A percentile compares a stretch with the other conserved stretches of the same genome.
Evolutionary conservation across 306 rosid species (phyloP).

Genomic region (Trichosanthes truncata): DNA sequence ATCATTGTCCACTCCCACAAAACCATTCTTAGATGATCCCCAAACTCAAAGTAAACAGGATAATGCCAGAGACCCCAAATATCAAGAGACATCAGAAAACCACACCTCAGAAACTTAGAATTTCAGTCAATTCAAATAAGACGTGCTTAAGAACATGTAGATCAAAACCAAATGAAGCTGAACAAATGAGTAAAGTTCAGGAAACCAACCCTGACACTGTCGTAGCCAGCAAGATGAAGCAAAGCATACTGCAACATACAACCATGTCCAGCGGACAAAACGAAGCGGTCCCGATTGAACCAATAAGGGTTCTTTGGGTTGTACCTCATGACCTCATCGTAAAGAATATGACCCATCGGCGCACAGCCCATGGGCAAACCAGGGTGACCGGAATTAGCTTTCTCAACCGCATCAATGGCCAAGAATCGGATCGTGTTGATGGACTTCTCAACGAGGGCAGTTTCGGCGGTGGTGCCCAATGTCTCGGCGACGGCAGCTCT

Average conservation of each 20-base stretch:
- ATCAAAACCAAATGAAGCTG: constrained; percentile 1
- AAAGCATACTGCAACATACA: constrained; percentile 95
- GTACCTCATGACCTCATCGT: constrained; percentile 78
- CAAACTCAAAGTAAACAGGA: not conserved
- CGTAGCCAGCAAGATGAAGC: constrained; percentile 92
- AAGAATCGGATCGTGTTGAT: constrained; percentile 86
- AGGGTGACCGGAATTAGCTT: constrained; percentile 94
- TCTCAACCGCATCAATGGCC: constrained; percentile 79
- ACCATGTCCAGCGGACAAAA: constrained; percentile 90
- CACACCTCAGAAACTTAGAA: not conserved
- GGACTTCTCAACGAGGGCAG: constrained; percentile 63
- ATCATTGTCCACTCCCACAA: not conserved
- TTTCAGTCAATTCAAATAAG: not conserved
- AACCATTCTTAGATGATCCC: not conserved
- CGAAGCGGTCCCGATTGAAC: constrained; percentile 97
- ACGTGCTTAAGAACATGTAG: not conserved
- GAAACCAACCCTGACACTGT: constrained; percentile 58
- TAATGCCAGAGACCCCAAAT: not conserved
- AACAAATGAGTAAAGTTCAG: not conserved
- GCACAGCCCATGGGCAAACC: constrained; percentile 99
- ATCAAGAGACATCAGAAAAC: not conserved
- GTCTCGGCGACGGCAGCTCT: constrained; percentile 45
- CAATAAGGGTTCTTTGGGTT: constrained; percentile 88
- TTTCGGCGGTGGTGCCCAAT: constrained; percentile 34
- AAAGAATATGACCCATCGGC: constrained; percentile 83